Percentiles rank a stretch among this genome's conserved stretches.
Evolutionary conservation across 2,329 filamentous ascomycete species (phyloP).

Genomic region (Fonsecaea nubica): DNA sequence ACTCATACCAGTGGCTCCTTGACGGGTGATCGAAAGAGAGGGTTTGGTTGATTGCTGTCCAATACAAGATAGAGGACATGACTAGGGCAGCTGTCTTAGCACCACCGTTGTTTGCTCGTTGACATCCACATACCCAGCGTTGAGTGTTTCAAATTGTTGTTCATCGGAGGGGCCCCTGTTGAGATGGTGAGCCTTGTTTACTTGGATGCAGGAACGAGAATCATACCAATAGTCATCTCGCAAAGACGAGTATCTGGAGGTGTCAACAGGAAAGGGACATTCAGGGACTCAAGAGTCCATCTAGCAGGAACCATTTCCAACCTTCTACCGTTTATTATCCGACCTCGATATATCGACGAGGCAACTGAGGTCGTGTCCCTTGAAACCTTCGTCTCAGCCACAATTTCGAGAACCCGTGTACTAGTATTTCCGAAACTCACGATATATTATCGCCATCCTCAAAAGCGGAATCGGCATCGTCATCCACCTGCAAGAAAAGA

Average conservation of each 20-base stretch:
- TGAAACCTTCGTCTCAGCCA: slow-evolving; percentile 11
- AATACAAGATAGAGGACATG: slow-evolving; percentile 38
- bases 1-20: slow-evolving; percentile 9
- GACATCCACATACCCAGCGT: slow-evolving; percentile 32
- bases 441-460: slow-evolving; percentile 25
- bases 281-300: neutral
- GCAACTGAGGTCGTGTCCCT: slow-evolving; percentile 42
- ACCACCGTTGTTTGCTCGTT: neutral
- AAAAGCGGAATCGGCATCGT: slow-evolving; percentile 26
- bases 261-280: slow-evolving; percentile 1
- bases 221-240: slow-evolving; percentile 36
- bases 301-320: neutral
- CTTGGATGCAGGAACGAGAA: neutral
- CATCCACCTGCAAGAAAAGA: slow-evolving; percentile 12
- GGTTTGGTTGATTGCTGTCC: slow-evolving; percentile 34
- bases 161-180: slow-evolving; percentile 25
- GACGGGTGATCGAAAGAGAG: slow-evolving; percentile 34
- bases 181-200: neutral
- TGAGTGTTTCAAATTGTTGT: slow-evolving; percentile 41
- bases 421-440: slow-evolving; percentile 1
- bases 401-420: neutral
- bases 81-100: slow-evolving; percentile 1
- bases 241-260: slow-evolving; percentile 37
- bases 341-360: slow-evolving; percentile 39
- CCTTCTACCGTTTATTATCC: slow-evolving; percentile 40